Evolutionary conservation across 768 basidiomycete genomes (phyloP).

Genomic region (Hygrophorus pudorinus): DNA sequence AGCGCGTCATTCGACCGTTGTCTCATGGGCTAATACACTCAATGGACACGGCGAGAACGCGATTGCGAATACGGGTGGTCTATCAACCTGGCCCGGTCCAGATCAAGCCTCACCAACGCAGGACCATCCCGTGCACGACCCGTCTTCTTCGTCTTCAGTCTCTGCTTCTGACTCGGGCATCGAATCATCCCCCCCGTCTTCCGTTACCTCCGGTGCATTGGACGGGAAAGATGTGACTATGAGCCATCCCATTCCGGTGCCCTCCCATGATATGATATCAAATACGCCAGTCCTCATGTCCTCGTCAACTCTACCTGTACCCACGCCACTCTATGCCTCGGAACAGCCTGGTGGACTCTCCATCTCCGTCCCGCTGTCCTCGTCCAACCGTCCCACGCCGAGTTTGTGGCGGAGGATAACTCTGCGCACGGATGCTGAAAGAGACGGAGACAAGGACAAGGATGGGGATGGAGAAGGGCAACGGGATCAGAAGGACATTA

Average conservation of each 20-base stretch:
- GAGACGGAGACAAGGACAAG: slow-evolving; percentile 1
- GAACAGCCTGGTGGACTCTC: not conserved
- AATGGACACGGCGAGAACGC: no score
- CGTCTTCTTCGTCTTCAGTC: not conserved
- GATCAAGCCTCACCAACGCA: not conserved
- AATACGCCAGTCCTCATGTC: no score
- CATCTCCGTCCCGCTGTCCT: not conserved
- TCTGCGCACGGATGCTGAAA: not conserved
- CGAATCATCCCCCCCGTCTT: not conserved
- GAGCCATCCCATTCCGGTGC: no score
- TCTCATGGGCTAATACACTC: no score
- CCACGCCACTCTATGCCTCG: no score
- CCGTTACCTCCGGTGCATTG: not conserved
- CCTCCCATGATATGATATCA: no score
- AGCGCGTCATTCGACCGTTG: no score
- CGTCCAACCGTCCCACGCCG: slow-evolving; percentile 1
- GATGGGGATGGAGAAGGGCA: no score
- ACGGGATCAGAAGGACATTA: slow-evolving; percentile 10
- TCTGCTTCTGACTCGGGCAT: not conserved
- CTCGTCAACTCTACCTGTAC: no score
- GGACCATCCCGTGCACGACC: not conserved
- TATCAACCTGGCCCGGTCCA: no score
- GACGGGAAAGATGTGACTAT: no score
- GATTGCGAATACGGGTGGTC: no score
- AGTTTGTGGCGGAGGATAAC: slow-evolving; percentile 12